Conservation (phyloP, 768 basidiomycete genomes). For the Leccinum uliginosum region DNA sequence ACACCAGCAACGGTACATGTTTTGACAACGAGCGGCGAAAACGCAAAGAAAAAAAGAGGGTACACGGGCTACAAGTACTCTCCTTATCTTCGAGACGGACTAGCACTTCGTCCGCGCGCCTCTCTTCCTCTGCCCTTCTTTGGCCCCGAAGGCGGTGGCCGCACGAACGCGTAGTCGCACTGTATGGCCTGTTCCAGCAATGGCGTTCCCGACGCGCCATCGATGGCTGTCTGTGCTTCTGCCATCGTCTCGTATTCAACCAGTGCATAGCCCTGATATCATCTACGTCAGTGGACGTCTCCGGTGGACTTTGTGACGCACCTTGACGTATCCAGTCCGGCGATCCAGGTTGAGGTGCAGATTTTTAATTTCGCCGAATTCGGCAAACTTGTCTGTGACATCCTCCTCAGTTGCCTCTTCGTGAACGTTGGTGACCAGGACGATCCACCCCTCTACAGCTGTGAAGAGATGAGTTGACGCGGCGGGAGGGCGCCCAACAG, state of each 20-base stretch:
- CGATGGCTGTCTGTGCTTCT: constrained; percentile 92
- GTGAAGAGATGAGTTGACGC: constrained; percentile 11
- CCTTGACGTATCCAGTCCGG: constrained; percentile 98
- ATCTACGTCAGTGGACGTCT: neutral
- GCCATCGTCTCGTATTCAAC: constrained; percentile 96
- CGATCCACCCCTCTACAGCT: constrained; percentile 99
- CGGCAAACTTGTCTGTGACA: constrained; percentile 91
- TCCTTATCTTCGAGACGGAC: constrained; percentile 58
- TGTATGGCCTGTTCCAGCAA: constrained; percentile 83
- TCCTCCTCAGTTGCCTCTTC: constrained; percentile 99
- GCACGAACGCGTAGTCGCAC: constrained; percentile 91
- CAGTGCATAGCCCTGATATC: constrained; percentile 84
- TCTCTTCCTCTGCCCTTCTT: constrained; percentile 71
- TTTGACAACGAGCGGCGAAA: neutral
- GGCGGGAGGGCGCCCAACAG: constrained; percentile 3
- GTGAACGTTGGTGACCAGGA: constrained; percentile 93
- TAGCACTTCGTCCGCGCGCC: constrained; percentile 68
- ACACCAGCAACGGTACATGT: neutral
- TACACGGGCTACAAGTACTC: constrained; percentile 5
- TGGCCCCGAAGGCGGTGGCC: constrained; percentile 77
- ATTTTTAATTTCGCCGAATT: constrained; percentile 97
- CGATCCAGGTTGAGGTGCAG: constrained; percentile 95
- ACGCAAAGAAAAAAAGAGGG: neutral
- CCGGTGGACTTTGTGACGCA: constrained; percentile 29
- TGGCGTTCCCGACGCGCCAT: constrained; percentile 77